Evolutionary conservation across 2,329 filamentous ascomycete species (phyloP), one percentile per base, ranked within the genome.

Genomic region (Botrytis paeoniae): DNA sequence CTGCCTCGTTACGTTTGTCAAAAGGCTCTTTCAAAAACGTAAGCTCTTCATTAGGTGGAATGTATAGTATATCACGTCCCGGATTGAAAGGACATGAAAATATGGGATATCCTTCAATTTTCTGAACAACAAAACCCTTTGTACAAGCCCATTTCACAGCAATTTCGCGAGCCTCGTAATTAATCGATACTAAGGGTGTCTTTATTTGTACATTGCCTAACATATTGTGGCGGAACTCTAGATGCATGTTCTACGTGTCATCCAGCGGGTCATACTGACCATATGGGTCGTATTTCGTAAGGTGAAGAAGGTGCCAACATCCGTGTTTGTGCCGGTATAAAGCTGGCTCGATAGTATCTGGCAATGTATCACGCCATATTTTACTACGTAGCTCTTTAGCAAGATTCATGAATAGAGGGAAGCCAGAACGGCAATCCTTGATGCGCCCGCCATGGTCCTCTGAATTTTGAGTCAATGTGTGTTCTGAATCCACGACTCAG

Each of bases 1-100:
- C 18, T 43, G 18, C 12, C 41, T 43, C 18, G 16, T 8, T 6
- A 45, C 45, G 8, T 41, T 1, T 14, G 4, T 20, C 9, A 14
- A 8, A 1, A 32, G n/a, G 6, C 9, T 45, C 29, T 8, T 7
- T 1, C 12, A 1, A 1, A 45, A 25, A 35, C 12, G 0, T 16
- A 12, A 25, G 7, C 9, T 18, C 12, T 18, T 29, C 2, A 41
- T 9, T 1, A 35, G n/a, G 18, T 22, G 4, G 20, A 37, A 66
- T 25, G 20, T 51, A 37, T 20, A 37, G 16, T 18, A 66, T 12
- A n/a, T 66, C 32, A 66, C 12, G 22, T 37, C 18, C 12, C 25
- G 43, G 43, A 18, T 37, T n/a, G 22, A 37, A 66, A 9, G 43
- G 43, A 25, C 22, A 6, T 51, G 20, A 5, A 20, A 66, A n/a